Evolutionary conservation across 768 basidiomycete genomes (phyloP).

Genomic region (Amanita muscaria): DNA sequence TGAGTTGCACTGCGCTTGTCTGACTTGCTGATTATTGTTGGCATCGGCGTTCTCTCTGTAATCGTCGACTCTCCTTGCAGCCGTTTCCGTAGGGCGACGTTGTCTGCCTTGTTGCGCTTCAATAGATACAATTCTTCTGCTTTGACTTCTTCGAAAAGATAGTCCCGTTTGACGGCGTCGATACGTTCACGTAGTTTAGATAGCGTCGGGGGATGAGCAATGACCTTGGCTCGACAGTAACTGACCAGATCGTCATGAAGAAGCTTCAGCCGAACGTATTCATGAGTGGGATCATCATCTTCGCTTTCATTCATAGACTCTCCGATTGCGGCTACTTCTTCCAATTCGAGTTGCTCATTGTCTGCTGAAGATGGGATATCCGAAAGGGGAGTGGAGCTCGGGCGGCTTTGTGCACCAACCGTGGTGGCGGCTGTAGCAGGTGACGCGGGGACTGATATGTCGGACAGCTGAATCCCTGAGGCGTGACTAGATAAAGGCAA

Average conservation of each 20-base stretch:
- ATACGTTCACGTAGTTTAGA: conserved; percentile 37
- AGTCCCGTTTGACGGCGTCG: conserved; percentile 40
- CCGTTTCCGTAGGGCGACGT: conserved; percentile 33
- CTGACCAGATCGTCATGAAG: conserved; percentile 39
- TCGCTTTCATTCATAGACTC: conserved; percentile 17
- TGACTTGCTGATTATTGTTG: background rate
- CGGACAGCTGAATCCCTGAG: background rate
- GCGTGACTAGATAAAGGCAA: background rate
- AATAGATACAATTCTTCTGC: conserved; percentile 49
- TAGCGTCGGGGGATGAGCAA: conserved; percentile 15
- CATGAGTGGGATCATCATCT: conserved; percentile 45
- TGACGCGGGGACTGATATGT: background rate
- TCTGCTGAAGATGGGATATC: too few species aligned
- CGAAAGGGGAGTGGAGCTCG: too few species aligned
- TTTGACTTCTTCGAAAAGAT: conserved; percentile 64
- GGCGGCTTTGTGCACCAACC: background rate
- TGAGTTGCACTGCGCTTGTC: background rate
- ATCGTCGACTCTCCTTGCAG: conserved; percentile 12
- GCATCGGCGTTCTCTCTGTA: too few species aligned
- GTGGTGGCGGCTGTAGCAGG: background rate
- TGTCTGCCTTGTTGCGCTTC: conserved; percentile 44
- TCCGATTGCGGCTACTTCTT: background rate
- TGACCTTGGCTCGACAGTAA: conserved; percentile 17
- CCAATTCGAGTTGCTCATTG: too few species aligned
- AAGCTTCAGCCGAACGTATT: conserved; percentile 58